These are phyloP conservation scores for Diaporthe citri DNA, from an alignment of 2,329 filamentous ascomycete species.

Conservation along the genomic window DNA sequence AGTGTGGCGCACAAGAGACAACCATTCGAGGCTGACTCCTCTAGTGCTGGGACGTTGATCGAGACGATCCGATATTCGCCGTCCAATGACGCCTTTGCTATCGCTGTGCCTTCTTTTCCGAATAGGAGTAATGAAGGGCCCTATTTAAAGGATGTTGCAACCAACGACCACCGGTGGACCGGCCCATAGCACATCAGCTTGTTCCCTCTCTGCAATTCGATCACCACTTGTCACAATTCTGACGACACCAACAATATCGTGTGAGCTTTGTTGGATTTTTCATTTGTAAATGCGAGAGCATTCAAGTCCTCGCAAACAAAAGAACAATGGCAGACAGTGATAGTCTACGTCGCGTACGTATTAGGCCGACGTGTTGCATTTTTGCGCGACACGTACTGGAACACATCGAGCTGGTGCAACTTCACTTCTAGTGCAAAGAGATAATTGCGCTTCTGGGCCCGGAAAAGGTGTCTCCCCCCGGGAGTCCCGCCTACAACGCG, in stretches of 20 bases:
- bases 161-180: not conserved
- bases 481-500: not conserved
- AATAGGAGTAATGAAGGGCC: not conserved
- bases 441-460: conserved; percentile 1
- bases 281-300: not conserved
- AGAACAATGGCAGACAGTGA: not conserved
- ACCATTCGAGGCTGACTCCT: too few relatives aligned
- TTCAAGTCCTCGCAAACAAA: not conserved
- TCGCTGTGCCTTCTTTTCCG: too few relatives aligned
- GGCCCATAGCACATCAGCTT: not conserved
- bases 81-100: too few relatives aligned
- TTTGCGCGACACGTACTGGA: not conserved
- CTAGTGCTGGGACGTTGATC: too few relatives aligned
- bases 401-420: not conserved
- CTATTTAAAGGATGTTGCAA: not conserved
- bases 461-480: conserved; percentile 6
- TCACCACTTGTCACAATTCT: too few relatives aligned
- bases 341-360: not conserved
- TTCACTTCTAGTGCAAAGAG: not conserved
- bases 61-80: too few relatives aligned
- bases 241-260: not conserved
- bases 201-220: not conserved
- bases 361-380: not conserved
- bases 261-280: too few relatives aligned
- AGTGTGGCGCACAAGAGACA: too few relatives aligned